Evolutionary conservation across 768 basidiomycete species (phyloP).

Genomic region (Trametes coccinea): DNA sequence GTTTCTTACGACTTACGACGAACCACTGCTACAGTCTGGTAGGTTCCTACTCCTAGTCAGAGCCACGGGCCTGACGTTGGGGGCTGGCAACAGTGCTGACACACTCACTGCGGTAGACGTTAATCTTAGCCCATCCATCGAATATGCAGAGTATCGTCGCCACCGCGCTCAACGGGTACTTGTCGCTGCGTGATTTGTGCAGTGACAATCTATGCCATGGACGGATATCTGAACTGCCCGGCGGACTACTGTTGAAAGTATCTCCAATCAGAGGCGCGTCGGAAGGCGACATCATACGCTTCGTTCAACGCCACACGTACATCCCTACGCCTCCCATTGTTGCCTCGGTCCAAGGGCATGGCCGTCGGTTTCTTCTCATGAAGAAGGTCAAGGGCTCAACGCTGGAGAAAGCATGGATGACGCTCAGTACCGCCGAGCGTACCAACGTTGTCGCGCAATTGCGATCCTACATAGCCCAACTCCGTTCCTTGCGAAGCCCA

Average conservation of each 20-base stretch:
- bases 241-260: conserved; percentile 1
- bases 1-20: too few species aligned
- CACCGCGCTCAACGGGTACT: background rate
- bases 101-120: too few species aligned
- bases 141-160: background rate
- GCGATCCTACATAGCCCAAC: background rate
- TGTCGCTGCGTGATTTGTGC: background rate
- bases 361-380: background rate
- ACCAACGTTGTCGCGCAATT: background rate
- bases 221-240: background rate
- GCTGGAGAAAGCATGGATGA: background rate
- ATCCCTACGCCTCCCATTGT: background rate
- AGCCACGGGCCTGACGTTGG: too few species aligned
- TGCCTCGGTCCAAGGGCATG: background rate
- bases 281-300: background rate
- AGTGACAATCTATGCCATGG: background rate
- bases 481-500: background rate
- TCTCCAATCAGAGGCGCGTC: background rate
- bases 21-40: too few species aligned
- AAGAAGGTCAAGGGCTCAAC: background rate
- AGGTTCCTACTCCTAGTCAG: too few species aligned
- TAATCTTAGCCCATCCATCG: too few species aligned
- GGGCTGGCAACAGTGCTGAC: too few species aligned
- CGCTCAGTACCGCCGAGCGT: background rate
- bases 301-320: background rate